These are phyloP conservation scores for Ogataea methanolica DNA, from an alignment of 805 yeast species.

Conservation along the genomic window DNA sequence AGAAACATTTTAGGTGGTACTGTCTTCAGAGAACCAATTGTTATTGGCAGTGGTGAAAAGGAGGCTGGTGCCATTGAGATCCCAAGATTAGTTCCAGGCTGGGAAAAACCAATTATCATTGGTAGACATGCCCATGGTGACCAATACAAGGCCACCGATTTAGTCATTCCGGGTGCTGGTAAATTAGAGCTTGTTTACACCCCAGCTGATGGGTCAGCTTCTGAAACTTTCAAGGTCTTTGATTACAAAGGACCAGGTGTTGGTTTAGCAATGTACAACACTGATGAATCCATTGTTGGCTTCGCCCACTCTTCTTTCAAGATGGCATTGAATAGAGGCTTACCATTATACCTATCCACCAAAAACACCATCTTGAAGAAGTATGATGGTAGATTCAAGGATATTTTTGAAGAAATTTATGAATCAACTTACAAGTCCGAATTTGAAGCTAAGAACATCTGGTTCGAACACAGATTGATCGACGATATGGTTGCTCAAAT, in stretches of 20 bases:
- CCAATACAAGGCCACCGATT: slow-evolving; percentile 78
- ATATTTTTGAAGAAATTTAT: slow-evolving; percentile 66
- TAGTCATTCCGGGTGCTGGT: slow-evolving; percentile 62
- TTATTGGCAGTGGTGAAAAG: slow-evolving; percentile 43
- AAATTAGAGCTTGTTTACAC: slow-evolving; percentile 60
- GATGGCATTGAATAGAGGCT: slow-evolving; percentile 58
- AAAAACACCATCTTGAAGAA: slow-evolving; percentile 79
- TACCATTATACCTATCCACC: slow-evolving; percentile 66
- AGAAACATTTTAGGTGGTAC: slow-evolving; percentile 80
- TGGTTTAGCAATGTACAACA: slow-evolving; percentile 79
- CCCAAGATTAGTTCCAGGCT: slow-evolving; percentile 71
- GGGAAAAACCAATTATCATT: slow-evolving; percentile 79
- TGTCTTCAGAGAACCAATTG: slow-evolving; percentile 80
- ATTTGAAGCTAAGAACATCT: slow-evolving; percentile 58
- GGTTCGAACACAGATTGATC: slow-evolving; percentile 77
- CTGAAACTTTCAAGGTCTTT: slow-evolving; percentile 45
- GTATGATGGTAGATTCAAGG: slow-evolving; percentile 80
- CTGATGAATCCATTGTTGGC: slow-evolving; percentile 70
- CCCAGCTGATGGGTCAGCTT: slow-evolving; percentile 53
- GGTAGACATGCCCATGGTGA: slow-evolving; percentile 88
- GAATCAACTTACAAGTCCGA: slow-evolving; percentile 50
- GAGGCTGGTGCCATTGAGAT: slow-evolving; percentile 26
- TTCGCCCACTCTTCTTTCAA: slow-evolving; percentile 80
- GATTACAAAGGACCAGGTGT: slow-evolving; percentile 67
- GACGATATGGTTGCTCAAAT: slow-evolving; percentile 90